Evolutionary conservation across 2,329 filamentous ascomycete species (phyloP).

Genomic region (Colletotrichum australisinense): DNA sequence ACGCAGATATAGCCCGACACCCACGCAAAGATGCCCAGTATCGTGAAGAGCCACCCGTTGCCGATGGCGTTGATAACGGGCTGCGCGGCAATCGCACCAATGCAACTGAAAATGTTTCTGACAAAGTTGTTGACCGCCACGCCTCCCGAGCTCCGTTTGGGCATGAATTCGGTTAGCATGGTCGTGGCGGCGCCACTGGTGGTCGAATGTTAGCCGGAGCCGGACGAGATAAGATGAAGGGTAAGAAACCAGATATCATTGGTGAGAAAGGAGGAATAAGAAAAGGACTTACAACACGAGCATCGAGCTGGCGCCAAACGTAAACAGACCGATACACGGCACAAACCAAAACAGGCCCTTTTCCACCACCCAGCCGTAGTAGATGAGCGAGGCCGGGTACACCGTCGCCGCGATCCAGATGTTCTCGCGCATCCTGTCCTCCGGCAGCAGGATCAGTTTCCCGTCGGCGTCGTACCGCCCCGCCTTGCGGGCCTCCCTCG

Average conservation of each 20-base stretch:
- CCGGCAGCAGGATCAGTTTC: conserved; percentile 75
- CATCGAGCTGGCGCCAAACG: conserved; percentile 84
- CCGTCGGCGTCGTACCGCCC: conserved; percentile 76
- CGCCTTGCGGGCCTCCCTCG: conserved; percentile 76
- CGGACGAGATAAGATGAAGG: background rate
- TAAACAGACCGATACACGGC: conserved; percentile 73
- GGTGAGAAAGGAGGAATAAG: too few species aligned
- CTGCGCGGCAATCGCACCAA: conserved; percentile 76
- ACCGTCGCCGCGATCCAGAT: conserved; percentile 79
- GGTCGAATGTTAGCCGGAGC: conserved; percentile 24
- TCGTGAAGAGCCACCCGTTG: conserved; percentile 81
- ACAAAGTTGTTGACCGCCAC: conserved; percentile 87
- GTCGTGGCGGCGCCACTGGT: conserved; percentile 73
- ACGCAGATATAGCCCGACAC: conserved; percentile 68
- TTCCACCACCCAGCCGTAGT: conserved; percentile 81
- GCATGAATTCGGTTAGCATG: conserved; percentile 89
- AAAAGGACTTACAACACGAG: conserved; percentile 76
- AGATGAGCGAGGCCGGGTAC: conserved; percentile 77
- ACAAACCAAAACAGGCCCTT: conserved; percentile 75
- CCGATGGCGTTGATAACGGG: conserved; percentile 79
- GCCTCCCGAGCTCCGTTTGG: conserved; percentile 74
- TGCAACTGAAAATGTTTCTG: conserved; percentile 80
- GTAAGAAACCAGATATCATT: too few species aligned
- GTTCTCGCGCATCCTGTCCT: conserved; percentile 87
- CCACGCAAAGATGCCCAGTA: conserved; percentile 62